Base-by-base conservation (phyloP, 257 asterid genomes). In the Nyctanthes arbortristis region DNA sequence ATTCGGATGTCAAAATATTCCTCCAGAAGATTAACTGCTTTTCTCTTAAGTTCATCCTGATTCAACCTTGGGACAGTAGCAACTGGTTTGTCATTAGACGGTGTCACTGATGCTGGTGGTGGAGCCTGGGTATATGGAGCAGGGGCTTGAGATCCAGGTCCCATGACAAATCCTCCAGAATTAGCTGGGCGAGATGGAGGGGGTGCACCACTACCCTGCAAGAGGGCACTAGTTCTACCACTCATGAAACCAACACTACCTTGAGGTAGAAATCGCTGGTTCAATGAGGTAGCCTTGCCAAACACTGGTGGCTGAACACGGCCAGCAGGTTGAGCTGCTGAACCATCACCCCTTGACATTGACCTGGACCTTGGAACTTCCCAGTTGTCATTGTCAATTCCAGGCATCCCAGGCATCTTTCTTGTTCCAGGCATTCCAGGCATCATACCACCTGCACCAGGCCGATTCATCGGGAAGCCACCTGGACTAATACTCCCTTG, bases 371-470 rank as follows among this genome's bases (percentile, higher is more conserved):
- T 83, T 12, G 92, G 85, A 69, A 88, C 81, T 82, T 49, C 57
- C 57, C 57, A 49, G 57, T 49, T 49, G 57, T 49, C 57, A 8
- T 2, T 22, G 28, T 49, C 94, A 47, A 87, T 65, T 59, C 92
- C 96, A 13, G 97, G 93, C 84, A 81, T 80, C 30, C 96, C 97
- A 0, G 96, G 89, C 92, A 93, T 83, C 82, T 84, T 93, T 77
- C 96, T 84, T 39, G 83, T 70, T 60, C 97, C 97, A 0, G 99
- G 99, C 97, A 86, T 91, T 65, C 99, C 99, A 0, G 99, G 97
- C 96, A 91, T 91, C 96, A 91, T 88, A 36, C 99, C 97, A 61
- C 96, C 97, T 55, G 87, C 35, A 40, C 97, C 97, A 34, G 96
- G 92, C 4, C 93, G 88, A 70, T 81, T 91, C 76, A 88, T 75